phyloP scores from a whole-genome alignment of 164 flowering plant species.

The Stephania yunnanensis region DNA sequence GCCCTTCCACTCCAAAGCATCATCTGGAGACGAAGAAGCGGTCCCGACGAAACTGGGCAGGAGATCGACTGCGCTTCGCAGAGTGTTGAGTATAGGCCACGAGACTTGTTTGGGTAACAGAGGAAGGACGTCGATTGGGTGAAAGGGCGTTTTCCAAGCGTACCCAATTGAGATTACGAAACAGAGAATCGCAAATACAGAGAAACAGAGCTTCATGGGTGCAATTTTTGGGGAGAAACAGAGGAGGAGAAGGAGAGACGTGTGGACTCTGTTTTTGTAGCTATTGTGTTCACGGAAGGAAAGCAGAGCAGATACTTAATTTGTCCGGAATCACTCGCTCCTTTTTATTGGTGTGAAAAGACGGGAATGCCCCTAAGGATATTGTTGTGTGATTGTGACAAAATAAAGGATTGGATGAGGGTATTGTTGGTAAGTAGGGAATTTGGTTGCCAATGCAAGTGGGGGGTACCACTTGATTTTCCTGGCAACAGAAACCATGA shows the following conservation, averaged over 20 bases:
- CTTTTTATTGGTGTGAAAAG: no score
- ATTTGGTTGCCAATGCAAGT: no score
- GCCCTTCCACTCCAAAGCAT: constrained; percentile 68
- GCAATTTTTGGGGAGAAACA: background rate
- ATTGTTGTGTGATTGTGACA: no score
- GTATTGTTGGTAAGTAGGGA: no score
- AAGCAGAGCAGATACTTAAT: background rate
- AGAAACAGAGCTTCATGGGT: background rate
- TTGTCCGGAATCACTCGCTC: no score
- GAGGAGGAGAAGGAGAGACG: background rate
- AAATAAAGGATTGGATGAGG: no score
- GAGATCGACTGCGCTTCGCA: constrained; percentile 53
- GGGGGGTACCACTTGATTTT: no score
- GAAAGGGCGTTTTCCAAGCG: constrained; percentile 44
- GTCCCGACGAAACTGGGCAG: constrained; percentile 80
- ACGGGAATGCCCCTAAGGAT: no score
- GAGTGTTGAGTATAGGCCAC: constrained; percentile 65
- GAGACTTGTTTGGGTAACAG: constrained; percentile 62
- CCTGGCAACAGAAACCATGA: no score
- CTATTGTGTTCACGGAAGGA: no score
- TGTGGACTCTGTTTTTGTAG: background rate
- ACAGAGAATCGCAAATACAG: background rate
- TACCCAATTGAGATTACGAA: constrained; percentile 6
- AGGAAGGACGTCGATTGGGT: constrained; percentile 61
- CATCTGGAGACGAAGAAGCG: constrained; percentile 40